Evolutionary conservation across 768 basidiomycete species (phyloP), one percentile per base, ranked within the genome.

Genomic region (Rossbeevera mucosa): DNA sequence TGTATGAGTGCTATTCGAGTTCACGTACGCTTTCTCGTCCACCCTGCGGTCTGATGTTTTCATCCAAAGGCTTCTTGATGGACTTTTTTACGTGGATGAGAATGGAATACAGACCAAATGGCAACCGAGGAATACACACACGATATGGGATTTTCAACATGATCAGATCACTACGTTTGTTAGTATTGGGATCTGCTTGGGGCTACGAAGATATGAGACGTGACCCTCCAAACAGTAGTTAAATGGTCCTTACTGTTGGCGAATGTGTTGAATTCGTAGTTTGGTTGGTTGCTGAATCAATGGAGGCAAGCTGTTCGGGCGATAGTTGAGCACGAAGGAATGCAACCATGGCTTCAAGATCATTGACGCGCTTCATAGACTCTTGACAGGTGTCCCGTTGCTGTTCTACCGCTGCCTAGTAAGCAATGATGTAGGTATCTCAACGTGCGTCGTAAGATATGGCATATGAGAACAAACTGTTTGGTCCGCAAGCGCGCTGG

Each of bases 81-180:
- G 47, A 31, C 59, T 63, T 53, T 18, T 36, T 51, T 25, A 7
- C 20, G 18, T 33, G 33, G 18, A 44, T 58, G 45, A 54, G 47
- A 53, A 25, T 11, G 28, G 12, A n/a, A 36, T 21, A 33, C n/a
- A 9, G 36, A 38, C 25, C 16, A 16, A 36, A 14, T 14, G 26
- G 41, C 29, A 7, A 50, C 4, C 4, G 21, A 36, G 18, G 28
- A 41, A 38, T 24, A 47, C 59, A 55, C 21, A 66, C 63, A 20
- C 51, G 61, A 44, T 33, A 56, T 29, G 63, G 63, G 0, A 66
- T 64, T 53, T 56, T 64, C 28, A 61, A 40, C 7, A 61, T 20
- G 40, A 66, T 61, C 56, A 48, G 33, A 4, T 64, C 64, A 33
- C 24, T 60, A n/a, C 59, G 59, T 31, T 52, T 64, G 43, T 48